These are phyloP conservation scores for Hanseniaspora thailandica DNA, from an alignment of 805 yeast genomes.

Conservation along the genomic window DNA sequence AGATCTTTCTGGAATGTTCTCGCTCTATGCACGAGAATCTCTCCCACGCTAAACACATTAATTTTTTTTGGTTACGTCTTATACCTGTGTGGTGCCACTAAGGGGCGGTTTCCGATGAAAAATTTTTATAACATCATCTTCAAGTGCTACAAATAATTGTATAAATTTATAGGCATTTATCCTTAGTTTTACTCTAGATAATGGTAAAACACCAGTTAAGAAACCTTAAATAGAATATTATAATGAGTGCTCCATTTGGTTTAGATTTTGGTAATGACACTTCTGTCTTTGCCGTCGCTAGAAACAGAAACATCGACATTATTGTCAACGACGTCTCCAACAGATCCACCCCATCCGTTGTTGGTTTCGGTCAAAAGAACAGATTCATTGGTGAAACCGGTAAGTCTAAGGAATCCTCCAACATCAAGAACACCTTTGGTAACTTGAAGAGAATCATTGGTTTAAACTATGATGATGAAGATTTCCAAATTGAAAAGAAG, in stretches of 20 bases:
- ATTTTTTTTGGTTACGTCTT: background rate
- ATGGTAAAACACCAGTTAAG: slow-evolving; percentile 1
- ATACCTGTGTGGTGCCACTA: background rate
- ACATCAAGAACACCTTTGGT: slow-evolving; percentile 90
- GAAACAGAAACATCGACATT: slow-evolving; percentile 96
- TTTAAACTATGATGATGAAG: slow-evolving; percentile 52
- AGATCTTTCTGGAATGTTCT: slow-evolving; percentile 15
- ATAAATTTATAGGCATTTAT: too few species aligned
- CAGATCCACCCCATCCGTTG: slow-evolving; percentile 85
- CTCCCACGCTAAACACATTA: background rate
- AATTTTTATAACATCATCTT: too few species aligned
- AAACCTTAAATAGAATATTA: slow-evolving; percentile 17
- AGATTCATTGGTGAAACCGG: slow-evolving; percentile 93
- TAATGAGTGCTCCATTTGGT: slow-evolving; percentile 90
- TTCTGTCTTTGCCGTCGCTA: slow-evolving; percentile 91
- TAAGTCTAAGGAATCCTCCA: slow-evolving; percentile 91
- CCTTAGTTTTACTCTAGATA: too few species aligned
- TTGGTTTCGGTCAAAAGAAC: slow-evolving; percentile 82
- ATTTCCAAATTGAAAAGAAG: slow-evolving; percentile 59
- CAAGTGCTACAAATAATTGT: too few species aligned
- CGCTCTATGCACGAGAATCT: background rate
- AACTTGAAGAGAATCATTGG: slow-evolving; percentile 90
- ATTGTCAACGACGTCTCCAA: slow-evolving; percentile 97
- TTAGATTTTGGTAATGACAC: slow-evolving; percentile 93
- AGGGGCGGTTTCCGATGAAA: too few species aligned